Base-by-base conservation (phyloP, 805 yeast genomes). In the Torulaspora indica region DNA sequence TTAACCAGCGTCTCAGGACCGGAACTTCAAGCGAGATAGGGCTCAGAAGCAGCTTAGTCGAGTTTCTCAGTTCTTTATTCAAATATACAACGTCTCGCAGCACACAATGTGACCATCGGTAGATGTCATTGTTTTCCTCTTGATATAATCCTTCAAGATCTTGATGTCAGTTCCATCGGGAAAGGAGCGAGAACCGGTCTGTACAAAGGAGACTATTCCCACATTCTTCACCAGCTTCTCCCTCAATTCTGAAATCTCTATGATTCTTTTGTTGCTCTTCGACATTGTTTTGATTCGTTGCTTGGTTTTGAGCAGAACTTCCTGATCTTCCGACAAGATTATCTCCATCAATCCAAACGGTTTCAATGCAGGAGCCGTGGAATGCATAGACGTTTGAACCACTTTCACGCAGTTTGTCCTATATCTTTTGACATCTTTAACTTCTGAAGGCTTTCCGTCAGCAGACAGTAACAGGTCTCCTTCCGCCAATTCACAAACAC, bases 381-480 rank as follows among this genome's bases (percentile, higher is more conserved):
- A 13, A 13, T 35, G 38, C 5, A 13, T 35, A 17, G 4, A 20
- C 2, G 10, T 17, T 14, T 36, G 39, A 8, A 12, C 25, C 8
- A 36, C 4, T 8, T 2, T 25, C 1, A 27, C 31, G 2, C 25
- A 2, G n/a, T 27, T 17, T n/a, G 32, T n/a, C 3, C n/a, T 25
- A 10, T 13, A 37, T 15, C 15, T n/a, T 9, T 4, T n/a, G 17
- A 37, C 33, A 17, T 12, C 14, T 20, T 27, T 10, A 3, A 28
- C 40, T 27, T 37, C 40, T 4, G 33, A 27, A 14, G 40, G 14
- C 15, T 37, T n/a, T 2, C 40, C 40, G 10, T 37, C 33, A 10
- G 40, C 40, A 3, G 40, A 37, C 24, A 37, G 9, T 23, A 37
- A n/a, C 10, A 27, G 33, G n/a, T 37, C 33, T 12, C 40, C 40